Conservation (phyloP, 441 rosid genomes). For the Bruguiera hainesii region DNA sequence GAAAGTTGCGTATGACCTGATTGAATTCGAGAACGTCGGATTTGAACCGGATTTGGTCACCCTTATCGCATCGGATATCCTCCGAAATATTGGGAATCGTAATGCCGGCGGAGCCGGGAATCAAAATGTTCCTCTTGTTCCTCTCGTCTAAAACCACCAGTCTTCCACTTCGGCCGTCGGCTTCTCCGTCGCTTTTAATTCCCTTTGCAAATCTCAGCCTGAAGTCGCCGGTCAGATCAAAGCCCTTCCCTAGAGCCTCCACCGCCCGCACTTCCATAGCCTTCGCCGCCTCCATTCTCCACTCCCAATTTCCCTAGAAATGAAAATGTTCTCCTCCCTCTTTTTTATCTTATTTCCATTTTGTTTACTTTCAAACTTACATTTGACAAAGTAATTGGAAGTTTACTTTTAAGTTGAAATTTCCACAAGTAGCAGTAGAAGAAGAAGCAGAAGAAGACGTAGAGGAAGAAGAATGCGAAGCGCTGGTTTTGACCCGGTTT, state of each 20-base stretch:
- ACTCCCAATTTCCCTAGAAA: too few species aligned
- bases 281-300: conserved; percentile 17
- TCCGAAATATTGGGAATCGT: conserved; percentile 41
- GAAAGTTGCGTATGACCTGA: conserved; percentile 33
- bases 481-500: too few species aligned
- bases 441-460: too few species aligned
- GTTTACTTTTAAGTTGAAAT: too few species aligned
- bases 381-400: too few species aligned
- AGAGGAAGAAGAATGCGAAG: too few species aligned
- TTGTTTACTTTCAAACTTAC: too few species aligned
- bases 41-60: conserved; percentile 63
- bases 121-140: conserved; percentile 41
- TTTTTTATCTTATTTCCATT: too few species aligned
- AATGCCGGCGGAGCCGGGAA: conserved; percentile 45
- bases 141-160: conserved; percentile 46
- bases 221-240: conserved; percentile 59
- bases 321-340: too few species aligned
- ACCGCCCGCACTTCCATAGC: conserved; percentile 39
- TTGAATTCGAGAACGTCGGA: conserved; percentile 72
- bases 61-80: conserved; percentile 63
- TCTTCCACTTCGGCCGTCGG: conserved; percentile 26
- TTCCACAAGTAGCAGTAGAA: too few species aligned
- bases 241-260: conserved; percentile 58
- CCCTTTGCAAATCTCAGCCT: conserved; percentile 53
- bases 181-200: conserved; percentile 9